Conservation (phyloP, 331 rosid genomes). For the Dryas integrifolia region DNA sequence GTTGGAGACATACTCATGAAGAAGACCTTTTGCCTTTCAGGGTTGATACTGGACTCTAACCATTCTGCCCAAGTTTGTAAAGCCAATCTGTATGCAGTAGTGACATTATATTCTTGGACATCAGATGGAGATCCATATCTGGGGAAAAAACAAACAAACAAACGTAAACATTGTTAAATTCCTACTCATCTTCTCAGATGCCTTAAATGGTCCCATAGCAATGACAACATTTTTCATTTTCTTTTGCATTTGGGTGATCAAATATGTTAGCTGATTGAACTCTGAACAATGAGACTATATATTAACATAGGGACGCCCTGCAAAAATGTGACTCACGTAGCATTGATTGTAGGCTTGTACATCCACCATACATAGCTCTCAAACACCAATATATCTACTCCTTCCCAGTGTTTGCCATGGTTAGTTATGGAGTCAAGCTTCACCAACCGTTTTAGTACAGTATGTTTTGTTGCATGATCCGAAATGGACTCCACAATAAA, state of each 20-base stretch:
- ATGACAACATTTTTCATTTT: no score
- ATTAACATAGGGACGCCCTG: not conserved
- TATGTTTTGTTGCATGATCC: constrained; percentile 85
- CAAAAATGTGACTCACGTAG: constrained; percentile 48
- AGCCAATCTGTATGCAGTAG: constrained; percentile 73
- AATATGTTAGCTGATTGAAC: not conserved
- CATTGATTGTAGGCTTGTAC: constrained; percentile 69
- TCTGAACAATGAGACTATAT: not conserved
- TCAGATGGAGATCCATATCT: constrained; percentile 58
- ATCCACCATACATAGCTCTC: constrained; percentile 98
- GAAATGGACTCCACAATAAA: constrained; percentile 87
- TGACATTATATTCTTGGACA: constrained; percentile 68
- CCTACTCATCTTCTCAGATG: constrained; percentile 1
- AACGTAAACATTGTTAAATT: not conserved
- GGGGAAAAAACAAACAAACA: constrained; percentile 10
- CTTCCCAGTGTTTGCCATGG: constrained; percentile 85
- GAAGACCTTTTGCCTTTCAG: constrained; percentile 59
- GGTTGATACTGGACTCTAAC: constrained; percentile 65
- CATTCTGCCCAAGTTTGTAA: constrained; percentile 85
- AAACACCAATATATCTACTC: constrained; percentile 75
- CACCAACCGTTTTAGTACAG: constrained; percentile 64
- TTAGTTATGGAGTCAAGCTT: constrained; percentile 67
- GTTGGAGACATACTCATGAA: constrained; percentile 93
- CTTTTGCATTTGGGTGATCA: not conserved
- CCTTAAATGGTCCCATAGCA: no score